Base-by-base conservation (phyloP, 2,329 filamentous ascomycete genomes). In the Pezicula carpinea region DNA sequence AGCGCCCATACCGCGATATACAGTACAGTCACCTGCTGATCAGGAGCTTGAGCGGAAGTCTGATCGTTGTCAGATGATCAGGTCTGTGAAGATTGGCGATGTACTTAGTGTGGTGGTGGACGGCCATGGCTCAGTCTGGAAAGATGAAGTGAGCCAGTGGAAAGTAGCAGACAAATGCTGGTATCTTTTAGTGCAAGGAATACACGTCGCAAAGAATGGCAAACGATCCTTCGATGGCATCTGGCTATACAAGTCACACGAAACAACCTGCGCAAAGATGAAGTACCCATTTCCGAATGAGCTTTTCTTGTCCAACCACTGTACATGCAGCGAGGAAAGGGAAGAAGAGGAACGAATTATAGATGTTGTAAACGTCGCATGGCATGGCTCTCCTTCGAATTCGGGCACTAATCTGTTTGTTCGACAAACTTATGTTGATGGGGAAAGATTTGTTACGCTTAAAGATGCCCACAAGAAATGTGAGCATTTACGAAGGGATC, bases 271-370 rank as follows among this genome's bases (percentile, higher is more conserved):
- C 36, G 77, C 74, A 0, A 67, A 76, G 5, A 82, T 83, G 65
- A 74, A 73, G 8, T 95, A 92, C 55, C 83, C 84, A 0, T 83
- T 80, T 64, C 52, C 66, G 0, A 87, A 90, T 43, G 88, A 95
- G 63, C 64, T 93, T 0, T 93, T 93, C 51, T 65, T 92, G 0
- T 88, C 83, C 0, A 79, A 89, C 43, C 81, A 90, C 49, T 92
- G 89, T 65, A 85, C 83, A 1, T 93, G 88, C 52, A 39, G 36
- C 0, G 48, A 47, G 0, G 48, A 66, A 0, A 71, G 73, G 22
- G 70, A 88, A 3, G 54, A 69, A 0, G 71, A 75, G 1, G 64
- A 74, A 0, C 75, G 88, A 29, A 69, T 90, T 0, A 57, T 80
- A 0, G 72, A 71, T 0, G 76, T 76, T 1, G 76, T 85, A 34